phyloP scores from a whole-genome alignment of 2,329 filamentous ascomycete genomes.

The Colletotrichum incanum region DNA sequence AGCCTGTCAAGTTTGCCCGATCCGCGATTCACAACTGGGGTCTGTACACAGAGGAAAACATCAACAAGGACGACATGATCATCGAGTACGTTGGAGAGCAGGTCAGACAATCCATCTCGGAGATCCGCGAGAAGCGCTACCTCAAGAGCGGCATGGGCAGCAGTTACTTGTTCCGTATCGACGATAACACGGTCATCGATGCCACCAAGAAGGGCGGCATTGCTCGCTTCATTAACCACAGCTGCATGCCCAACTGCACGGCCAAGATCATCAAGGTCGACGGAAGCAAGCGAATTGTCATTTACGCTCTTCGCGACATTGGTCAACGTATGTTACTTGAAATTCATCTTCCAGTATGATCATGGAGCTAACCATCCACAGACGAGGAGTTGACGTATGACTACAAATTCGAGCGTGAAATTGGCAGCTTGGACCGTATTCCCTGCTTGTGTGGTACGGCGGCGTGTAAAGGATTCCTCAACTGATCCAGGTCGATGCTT shows the following conservation, averaged over 20 bases:
- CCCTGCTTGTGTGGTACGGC: slow-evolving; percentile 97
- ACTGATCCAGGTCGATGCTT: slow-evolving; percentile 66
- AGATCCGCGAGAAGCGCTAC: slow-evolving; percentile 92
- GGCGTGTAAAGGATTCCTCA: slow-evolving; percentile 98
- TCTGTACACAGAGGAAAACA: slow-evolving; percentile 97
- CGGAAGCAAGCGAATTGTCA: slow-evolving; percentile 97
- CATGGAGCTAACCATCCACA: slow-evolving; percentile 58
- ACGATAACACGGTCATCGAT: slow-evolving; percentile 97
- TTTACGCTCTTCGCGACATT: slow-evolving; percentile 97
- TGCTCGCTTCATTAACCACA: slow-evolving; percentile 98
- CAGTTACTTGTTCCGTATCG: slow-evolving; percentile 97
- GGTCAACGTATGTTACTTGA: slow-evolving; percentile 81
- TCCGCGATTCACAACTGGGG: slow-evolving; percentile 99
- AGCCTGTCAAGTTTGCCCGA: slow-evolving; percentile 96
- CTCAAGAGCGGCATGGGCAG: slow-evolving; percentile 97
- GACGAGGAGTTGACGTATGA: slow-evolving; percentile 99
- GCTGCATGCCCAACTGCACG: slow-evolving; percentile 97
- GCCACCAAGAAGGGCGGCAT: slow-evolving; percentile 99
- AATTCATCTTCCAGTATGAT: background rate
- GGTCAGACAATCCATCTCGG: slow-evolving; percentile 96
- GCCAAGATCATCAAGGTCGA: slow-evolving; percentile 99
- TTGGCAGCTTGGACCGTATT: slow-evolving; percentile 94
- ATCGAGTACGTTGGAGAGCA: slow-evolving; percentile 99
- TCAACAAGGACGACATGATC: slow-evolving; percentile 98
- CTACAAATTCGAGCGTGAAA: slow-evolving; percentile 99